Evolutionary conservation across 495 filamentous ascomycete genomes (phyloP).

Genomic region (Niebla homalea): DNA sequence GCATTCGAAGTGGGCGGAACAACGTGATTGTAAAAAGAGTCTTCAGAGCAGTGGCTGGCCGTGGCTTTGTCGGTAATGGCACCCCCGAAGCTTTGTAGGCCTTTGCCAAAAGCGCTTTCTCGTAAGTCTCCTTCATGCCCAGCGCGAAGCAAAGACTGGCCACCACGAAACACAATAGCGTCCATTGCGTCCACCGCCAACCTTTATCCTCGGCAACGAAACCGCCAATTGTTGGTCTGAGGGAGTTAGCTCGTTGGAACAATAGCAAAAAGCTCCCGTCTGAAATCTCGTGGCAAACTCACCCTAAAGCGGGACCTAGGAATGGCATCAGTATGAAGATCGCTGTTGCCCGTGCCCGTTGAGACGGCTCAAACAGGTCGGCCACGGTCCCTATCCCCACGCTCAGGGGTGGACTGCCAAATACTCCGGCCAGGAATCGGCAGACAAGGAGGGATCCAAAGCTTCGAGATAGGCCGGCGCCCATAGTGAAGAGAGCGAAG

Average conservation of each 20-base stretch:
- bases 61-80: constrained; percentile 20
- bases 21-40: constrained; percentile 42
- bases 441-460: constrained; percentile 43
- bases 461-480: constrained; percentile 41
- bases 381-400: constrained; percentile 42
- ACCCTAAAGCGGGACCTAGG: constrained; percentile 33
- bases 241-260: neutral
- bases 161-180: constrained; percentile 32
- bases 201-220: constrained; percentile 42
- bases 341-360: constrained; percentile 30
- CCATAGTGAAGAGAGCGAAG: constrained; percentile 49
- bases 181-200: constrained; percentile 54
- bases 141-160: constrained; percentile 26
- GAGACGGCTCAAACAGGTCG: constrained; percentile 36
- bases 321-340: constrained; percentile 45
- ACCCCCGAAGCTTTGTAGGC: constrained; percentile 33
- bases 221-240: constrained; percentile 50
- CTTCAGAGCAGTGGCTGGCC: constrained; percentile 28
- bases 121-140: constrained; percentile 46
- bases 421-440: constrained; percentile 49
- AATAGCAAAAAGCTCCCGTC: too few species aligned
- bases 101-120: constrained; percentile 42
- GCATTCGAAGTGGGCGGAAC: constrained; percentile 49
- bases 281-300: too few species aligned
- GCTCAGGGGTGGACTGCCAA: constrained; percentile 37